Evolutionary conservation across 2,329 filamentous ascomycete genomes (phyloP), one percentile per base, ranked within the genome.

Genomic region (Aspergillus sp.): DNA sequence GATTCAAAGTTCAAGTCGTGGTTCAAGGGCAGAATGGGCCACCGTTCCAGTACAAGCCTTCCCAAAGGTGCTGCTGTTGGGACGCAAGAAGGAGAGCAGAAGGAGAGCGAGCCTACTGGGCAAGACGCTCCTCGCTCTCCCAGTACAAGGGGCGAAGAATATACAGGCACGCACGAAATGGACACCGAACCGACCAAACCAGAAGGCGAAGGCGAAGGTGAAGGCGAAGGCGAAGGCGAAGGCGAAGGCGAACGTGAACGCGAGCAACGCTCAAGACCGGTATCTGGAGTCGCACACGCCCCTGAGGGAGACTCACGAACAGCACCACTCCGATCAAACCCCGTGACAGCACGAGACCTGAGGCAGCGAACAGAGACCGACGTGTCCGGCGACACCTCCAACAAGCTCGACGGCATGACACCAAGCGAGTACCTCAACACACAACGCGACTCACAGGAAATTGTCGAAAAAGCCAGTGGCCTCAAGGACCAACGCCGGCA

Each of bases 1-100:
- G 74, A 76, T 43, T 75, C 75, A 3, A 76, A 72, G 56, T 55
- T 78, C 25, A 77, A 70, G 48, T 69, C 66, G 15, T 78, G 75
- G 75, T 73, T 78, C 65, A 72, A 69, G 28, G 70, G 70, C 46
- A 67, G 69, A 57, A 55, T 75, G 7, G 63, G 70, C 13, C 72
- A 69, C 61, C 74, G 70, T 3, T 63, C 69, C 23, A 74, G 71
- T 58, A 68, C 67, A 2, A 65, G 67, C 2, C 25, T 49, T n/a
- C 13, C 59, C 49, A 56, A 60, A 56, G 54, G 62, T 47, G 41
- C 25, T 17, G 41, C 25, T 17, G 57, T 52, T 19, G 48, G 28
- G 47, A 59, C 38, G 25, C 46, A 38, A 6, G 50, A 25, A 19
- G 54, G 54, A 48, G 55, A 13, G 15, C 49, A 38, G n/a, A 38